These are phyloP conservation scores for Cladosporium sp. DNA, from an alignment of 2,329 filamentous ascomycete species.

Conservation along the genomic window DNA sequence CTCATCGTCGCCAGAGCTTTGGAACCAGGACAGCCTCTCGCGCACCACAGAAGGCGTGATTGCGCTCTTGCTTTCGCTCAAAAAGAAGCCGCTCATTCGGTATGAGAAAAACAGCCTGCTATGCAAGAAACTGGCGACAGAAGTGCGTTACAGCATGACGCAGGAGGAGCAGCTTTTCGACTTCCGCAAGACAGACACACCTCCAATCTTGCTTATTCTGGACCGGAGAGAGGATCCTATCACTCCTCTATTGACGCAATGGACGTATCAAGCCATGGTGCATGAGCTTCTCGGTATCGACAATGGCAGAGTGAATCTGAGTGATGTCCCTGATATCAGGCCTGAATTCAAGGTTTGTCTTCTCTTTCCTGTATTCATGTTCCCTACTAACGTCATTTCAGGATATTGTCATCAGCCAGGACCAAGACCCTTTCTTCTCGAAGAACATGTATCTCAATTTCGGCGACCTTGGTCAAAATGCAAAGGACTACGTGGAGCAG, in stretches of 20 bases:
- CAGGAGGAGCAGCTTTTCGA: constrained; percentile 97
- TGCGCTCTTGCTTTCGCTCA: constrained; percentile 79
- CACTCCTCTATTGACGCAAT: constrained; percentile 90
- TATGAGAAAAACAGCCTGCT: constrained; percentile 89
- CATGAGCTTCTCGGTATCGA: constrained; percentile 91
- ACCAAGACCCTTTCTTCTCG: constrained; percentile 98
- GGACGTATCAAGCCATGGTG: constrained; percentile 99
- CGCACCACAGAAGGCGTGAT: constrained; percentile 82
- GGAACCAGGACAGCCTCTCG: constrained; percentile 86
- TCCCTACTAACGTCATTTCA: constrained; percentile 17
- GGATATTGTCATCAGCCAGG: constrained; percentile 92
- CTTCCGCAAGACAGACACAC: constrained; percentile 90
- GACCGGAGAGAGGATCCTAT: constrained; percentile 93
- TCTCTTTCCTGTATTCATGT: neutral
- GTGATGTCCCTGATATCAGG: constrained; percentile 75
- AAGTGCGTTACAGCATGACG: constrained; percentile 87
- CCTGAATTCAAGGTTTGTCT: constrained; percentile 66
- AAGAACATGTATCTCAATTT: constrained; percentile 99
- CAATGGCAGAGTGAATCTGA: constrained; percentile 90
- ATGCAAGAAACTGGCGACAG: constrained; percentile 87
- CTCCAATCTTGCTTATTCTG: constrained; percentile 83
- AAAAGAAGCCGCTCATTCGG: constrained; percentile 93
- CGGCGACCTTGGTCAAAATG: constrained; percentile 89
- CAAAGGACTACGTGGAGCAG: constrained; percentile 98
- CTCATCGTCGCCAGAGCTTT: constrained; percentile 62